Base-by-base conservation (phyloP, 2,329 filamentous ascomycete genomes). In the Diaporthe humulicola region DNA sequence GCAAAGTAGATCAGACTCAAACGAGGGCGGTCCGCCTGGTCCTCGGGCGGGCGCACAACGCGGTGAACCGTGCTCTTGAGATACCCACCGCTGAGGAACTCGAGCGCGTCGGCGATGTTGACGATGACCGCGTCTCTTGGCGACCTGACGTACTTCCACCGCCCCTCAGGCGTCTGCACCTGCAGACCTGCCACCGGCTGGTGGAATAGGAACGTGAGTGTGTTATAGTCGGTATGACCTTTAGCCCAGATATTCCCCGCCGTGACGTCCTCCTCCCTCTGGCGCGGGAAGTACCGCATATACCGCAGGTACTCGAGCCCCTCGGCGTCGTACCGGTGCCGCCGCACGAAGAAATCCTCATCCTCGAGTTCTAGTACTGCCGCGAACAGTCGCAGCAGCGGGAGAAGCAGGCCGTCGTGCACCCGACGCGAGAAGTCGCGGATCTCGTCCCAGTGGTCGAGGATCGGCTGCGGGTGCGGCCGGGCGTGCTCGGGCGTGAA, bases 131-230 rank as follows among this genome's bases (percentile, higher is more conserved):
- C 86, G 3, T 79, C 79, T 76, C 36, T 76, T 76, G 45, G 77
- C 36, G 78, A 78, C 25, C 75, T 71, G 15, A 80, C 79, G 69
- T 80, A 74, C 70, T 77, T 79, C 79, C 80, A 81, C 22, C 75
- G 70, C 7, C 85, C 86, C 28, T 85, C 82, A 36, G 86, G 83
- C 1, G 86, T 84, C 4, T 81, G 61, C 10, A 87, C 86, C 78
- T 90, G 88, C 19, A 90, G 81, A 0, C 86, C 88, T 0, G 88
- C 86, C n/a, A 90, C 84, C 0, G 88, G 88, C 76, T 90, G 88
- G 2, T 88, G 85, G 82, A 90, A 90, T 1, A 90, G 83, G 12
- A 90, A 82, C 0, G 89, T 90, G 1, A 90, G 80, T 64, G 77
- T 80, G 25, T 80, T 80, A 42, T 80, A 81, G 70, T 81, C 80